Conservation (phyloP, 179 eudicot species). For the Silene coronaria region DNA sequence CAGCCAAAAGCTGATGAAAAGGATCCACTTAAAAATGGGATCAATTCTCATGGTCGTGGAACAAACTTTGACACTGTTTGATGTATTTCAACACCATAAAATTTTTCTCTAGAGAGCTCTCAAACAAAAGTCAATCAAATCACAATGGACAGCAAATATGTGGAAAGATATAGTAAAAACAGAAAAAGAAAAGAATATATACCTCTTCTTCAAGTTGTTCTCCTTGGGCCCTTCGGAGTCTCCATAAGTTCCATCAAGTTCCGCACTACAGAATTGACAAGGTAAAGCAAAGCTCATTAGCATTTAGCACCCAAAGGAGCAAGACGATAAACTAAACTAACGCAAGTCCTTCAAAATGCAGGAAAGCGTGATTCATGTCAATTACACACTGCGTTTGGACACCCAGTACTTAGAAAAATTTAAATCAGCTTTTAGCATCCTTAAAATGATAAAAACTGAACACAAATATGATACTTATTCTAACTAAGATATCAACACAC, state of each 20-base stretch:
- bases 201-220: conserved; percentile 69
- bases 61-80: neutral
- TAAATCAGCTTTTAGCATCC: neutral
- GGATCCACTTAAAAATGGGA: neutral
- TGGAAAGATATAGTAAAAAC: neutral
- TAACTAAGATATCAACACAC: neutral
- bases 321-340: neutral
- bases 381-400: neutral
- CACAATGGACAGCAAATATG: too few species aligned
- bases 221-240: conserved; percentile 58
- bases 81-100: neutral
- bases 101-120: neutral
- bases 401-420: neutral
- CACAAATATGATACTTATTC: neutral
- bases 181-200: neutral
- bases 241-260: conserved; percentile 53
- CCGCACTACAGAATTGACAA: conserved; percentile 40
- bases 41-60: neutral
- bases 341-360: neutral
- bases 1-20: neutral
- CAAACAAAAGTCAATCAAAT: too few species aligned
- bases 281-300: conserved; percentile 18
- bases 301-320: too few species aligned
- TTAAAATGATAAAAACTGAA: neutral
- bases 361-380: neutral